Evolutionary conservation across 2,329 filamentous ascomycete species (phyloP).

Genomic region (Arthroderma sp.): DNA sequence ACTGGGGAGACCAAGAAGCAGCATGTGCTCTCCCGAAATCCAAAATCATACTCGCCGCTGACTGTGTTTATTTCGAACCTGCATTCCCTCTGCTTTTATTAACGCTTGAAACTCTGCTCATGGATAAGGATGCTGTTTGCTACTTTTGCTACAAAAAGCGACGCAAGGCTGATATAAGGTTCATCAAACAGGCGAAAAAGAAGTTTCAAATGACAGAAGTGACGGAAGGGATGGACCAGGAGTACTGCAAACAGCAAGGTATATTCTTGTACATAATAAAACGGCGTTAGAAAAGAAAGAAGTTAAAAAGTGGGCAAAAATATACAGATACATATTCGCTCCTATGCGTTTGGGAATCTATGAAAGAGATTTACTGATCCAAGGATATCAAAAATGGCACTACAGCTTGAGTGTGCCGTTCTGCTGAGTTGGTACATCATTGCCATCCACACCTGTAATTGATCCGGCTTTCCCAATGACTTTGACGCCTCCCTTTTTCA

Average conservation of each 20-base stretch:
- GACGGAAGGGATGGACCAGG: slow-evolving; percentile 38
- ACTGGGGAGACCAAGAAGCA: slow-evolving; percentile 51
- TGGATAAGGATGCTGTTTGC: slow-evolving; percentile 48
- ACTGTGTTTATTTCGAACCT: slow-evolving; percentile 95
- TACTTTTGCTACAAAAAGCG: slow-evolving; percentile 95
- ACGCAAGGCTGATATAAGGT: slow-evolving; percentile 64
- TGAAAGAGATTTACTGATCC: background rate
- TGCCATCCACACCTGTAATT: slow-evolving; percentile 70
- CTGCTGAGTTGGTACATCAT: slow-evolving; percentile 40
- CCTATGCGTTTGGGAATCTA: background rate
- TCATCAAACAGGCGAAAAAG: slow-evolving; percentile 58
- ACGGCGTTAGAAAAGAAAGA: slow-evolving; percentile 5
- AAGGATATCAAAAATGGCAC: background rate
- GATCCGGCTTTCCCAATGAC: slow-evolving; percentile 85
- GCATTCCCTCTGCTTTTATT: slow-evolving; percentile 76
- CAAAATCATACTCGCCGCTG: slow-evolving; percentile 78
- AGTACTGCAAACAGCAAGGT: slow-evolving; percentile 24
- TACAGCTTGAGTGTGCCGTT: slow-evolving; percentile 26
- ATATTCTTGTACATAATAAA: slow-evolving; percentile 26
- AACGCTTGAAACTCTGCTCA: slow-evolving; percentile 61
- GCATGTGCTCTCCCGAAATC: slow-evolving; percentile 39
- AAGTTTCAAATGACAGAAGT: slow-evolving; percentile 51
- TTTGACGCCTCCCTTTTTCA: slow-evolving; percentile 79
- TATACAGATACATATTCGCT: background rate
- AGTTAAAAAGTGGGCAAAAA: background rate